Percentiles rank a stretch among this genome's conserved stretches.
Conservation (phyloP, 371 early-diverging fungal genomes). For the Lichtheimia corymbifera region DNA sequence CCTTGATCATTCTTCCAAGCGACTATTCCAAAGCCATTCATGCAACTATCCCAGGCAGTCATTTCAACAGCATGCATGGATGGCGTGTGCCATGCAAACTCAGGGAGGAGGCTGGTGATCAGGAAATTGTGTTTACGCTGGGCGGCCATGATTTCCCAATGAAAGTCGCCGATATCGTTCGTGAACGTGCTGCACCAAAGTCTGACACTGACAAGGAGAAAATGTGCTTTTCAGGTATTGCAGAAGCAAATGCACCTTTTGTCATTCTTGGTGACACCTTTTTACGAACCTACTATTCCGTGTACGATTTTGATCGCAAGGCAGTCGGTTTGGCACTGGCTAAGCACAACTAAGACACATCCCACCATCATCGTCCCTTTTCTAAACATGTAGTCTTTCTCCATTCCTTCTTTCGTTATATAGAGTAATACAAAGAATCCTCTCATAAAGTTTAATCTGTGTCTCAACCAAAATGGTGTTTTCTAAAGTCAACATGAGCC, state of each 20-base stretch:
- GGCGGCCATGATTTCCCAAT: slow-evolving; percentile 21
- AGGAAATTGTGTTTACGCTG: slow-evolving; percentile 16
- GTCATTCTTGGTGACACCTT: slow-evolving; percentile 39
- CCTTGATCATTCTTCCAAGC: slow-evolving; percentile 31
- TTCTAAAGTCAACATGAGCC: slow-evolving; percentile 13
- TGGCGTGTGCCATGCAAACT: slow-evolving; percentile 46
- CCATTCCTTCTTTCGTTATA: not conserved
- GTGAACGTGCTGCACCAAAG: slow-evolving; percentile 21
- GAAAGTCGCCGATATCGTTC: slow-evolving; percentile 16
- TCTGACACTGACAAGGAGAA: slow-evolving; percentile 3
- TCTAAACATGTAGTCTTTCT: not conserved
- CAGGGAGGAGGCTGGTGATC: slow-evolving; percentile 12
- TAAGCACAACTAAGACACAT: not conserved
- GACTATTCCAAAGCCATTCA: slow-evolving; percentile 37
- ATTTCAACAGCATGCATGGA: slow-evolving; percentile 29
- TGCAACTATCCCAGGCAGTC: slow-evolving; percentile 38
- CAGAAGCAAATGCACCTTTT: slow-evolving; percentile 27
- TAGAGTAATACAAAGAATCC: not conserved
- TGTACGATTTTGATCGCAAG: slow-evolving; percentile 27
- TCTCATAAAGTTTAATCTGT: not conserved
- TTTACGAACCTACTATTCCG: slow-evolving; percentile 32
- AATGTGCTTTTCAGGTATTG: slow-evolving; percentile 41
- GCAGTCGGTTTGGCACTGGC: slow-evolving; percentile 29
- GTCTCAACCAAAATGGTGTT: not conserved
- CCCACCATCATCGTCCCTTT: not conserved